These are phyloP conservation scores for Mucor plumbeus DNA, from an alignment of 371 early-diverging fungal genomes.

Conservation along the genomic window DNA sequence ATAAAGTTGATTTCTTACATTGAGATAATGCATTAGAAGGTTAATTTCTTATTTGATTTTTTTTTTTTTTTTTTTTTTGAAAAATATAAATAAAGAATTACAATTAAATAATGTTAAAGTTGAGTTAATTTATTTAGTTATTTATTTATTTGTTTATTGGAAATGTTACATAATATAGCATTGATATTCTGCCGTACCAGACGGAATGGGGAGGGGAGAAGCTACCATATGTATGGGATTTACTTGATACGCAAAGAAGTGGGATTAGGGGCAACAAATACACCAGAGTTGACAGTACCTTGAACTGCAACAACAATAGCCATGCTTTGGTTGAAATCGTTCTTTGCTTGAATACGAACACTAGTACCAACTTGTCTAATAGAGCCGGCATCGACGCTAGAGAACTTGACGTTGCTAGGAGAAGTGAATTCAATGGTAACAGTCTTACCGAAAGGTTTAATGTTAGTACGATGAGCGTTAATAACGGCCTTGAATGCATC, in stretches of 20 bases:
- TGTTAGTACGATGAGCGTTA: slow-evolving; percentile 40
- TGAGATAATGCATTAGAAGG: no score
- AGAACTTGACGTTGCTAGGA: slow-evolving; percentile 30
- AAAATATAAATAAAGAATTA: no score
- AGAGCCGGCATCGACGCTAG: slow-evolving; percentile 24
- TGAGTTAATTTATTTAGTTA: not conserved
- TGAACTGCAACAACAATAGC: slow-evolving; percentile 28
- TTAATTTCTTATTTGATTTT: no score
- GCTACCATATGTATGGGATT: not conserved
- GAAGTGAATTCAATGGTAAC: slow-evolving; percentile 38
- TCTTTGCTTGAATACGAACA: slow-evolving; percentile 34
- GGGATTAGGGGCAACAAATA: slow-evolving; percentile 43
- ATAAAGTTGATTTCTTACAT: no score
- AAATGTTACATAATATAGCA: no score
- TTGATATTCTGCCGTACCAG: not conserved
- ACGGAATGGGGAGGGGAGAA: not conserved
- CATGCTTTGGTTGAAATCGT: slow-evolving; percentile 36
- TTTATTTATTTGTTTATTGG: no score
- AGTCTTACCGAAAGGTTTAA: slow-evolving; percentile 29
- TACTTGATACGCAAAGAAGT: slow-evolving; percentile 26
- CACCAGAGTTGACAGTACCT: slow-evolving; percentile 32
- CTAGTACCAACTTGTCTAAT: slow-evolving; percentile 36
- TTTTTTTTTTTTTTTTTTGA: no score
- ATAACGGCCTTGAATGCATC: slow-evolving; percentile 32
- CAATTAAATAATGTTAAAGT: no score